Evolutionary conservation across 495 filamentous ascomycete species (phyloP).

Genomic region (Friedmanniomyces simplex): DNA sequence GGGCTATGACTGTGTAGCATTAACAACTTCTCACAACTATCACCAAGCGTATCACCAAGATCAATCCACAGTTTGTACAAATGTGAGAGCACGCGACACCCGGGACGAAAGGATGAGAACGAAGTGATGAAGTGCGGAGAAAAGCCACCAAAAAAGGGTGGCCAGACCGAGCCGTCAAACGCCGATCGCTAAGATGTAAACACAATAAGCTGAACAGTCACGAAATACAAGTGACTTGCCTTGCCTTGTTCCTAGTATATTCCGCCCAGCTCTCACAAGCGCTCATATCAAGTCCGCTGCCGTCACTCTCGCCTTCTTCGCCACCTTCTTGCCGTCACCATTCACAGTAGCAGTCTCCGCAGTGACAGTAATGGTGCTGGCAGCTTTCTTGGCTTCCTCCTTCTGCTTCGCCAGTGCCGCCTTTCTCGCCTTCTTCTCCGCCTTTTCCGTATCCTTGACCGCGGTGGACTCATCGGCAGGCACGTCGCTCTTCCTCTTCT

Average conservation of each 20-base stretch:
- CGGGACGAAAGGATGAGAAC: no score
- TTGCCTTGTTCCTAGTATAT: no score
- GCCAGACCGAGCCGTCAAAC: neutral
- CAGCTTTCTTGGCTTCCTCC: slow-evolving; percentile 35
- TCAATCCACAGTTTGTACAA: no score
- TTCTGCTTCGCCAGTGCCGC: slow-evolving; percentile 41
- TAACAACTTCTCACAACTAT: no score
- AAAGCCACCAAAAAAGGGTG: no score
- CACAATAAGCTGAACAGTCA: neutral
- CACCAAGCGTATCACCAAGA: no score
- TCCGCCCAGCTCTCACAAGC: neutral
- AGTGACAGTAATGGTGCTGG: neutral
- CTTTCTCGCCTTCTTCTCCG: slow-evolving; percentile 28
- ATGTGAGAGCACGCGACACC: no score
- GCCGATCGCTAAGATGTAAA: neutral
- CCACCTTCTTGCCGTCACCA: neutral
- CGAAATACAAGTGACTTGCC: neutral
- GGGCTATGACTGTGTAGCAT: no score
- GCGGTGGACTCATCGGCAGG: slow-evolving; percentile 38
- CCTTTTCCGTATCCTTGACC: slow-evolving; percentile 32
- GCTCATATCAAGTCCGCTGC: slow-evolving; percentile 9
- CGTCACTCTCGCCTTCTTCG: slow-evolving; percentile 4
- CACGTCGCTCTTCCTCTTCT: slow-evolving; percentile 29
- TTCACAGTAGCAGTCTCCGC: neutral
- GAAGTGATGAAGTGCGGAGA: no score